Conservation (phyloP, 345 rosid genomes). For the Boechera divaricarpa region DNA sequence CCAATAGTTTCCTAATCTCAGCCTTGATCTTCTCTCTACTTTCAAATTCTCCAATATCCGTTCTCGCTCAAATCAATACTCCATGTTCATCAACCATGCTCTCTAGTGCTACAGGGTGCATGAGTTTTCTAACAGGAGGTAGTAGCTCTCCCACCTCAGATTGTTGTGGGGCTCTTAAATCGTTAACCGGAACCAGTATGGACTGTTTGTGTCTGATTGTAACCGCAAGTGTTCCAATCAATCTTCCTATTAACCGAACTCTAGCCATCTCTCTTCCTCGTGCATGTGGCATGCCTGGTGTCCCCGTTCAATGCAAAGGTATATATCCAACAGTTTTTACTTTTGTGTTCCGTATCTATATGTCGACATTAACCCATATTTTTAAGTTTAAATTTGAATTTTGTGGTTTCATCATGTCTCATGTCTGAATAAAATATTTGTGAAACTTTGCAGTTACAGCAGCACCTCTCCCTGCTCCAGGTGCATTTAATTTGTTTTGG, state of each 20-base stretch:
- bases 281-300: constrained; percentile 75
- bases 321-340: background rate
- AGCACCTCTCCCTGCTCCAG: constrained; percentile 83
- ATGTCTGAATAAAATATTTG: background rate
- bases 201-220: constrained; percentile 76
- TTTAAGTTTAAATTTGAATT: background rate
- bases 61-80: constrained; percentile 53
- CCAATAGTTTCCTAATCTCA: background rate
- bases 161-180: constrained; percentile 73
- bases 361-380: background rate
- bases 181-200: constrained; percentile 59
- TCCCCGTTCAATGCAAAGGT: constrained; percentile 87
- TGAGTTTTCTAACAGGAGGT: constrained; percentile 70
- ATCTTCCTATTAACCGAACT: constrained; percentile 72
- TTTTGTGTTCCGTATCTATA: background rate
- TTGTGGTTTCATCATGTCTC: background rate
- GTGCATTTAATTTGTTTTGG: constrained; percentile 39
- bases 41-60: constrained; percentile 42
- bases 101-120: constrained; percentile 65
- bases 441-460: constrained; percentile 53
- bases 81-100: constrained; percentile 65
- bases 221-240: constrained; percentile 72
- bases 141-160: constrained; percentile 60
- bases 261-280: constrained; percentile 85
- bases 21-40: constrained; percentile 13